Base-by-base conservation (phyloP, 495 filamentous ascomycete species). In the Penicillium lividum region DNA sequence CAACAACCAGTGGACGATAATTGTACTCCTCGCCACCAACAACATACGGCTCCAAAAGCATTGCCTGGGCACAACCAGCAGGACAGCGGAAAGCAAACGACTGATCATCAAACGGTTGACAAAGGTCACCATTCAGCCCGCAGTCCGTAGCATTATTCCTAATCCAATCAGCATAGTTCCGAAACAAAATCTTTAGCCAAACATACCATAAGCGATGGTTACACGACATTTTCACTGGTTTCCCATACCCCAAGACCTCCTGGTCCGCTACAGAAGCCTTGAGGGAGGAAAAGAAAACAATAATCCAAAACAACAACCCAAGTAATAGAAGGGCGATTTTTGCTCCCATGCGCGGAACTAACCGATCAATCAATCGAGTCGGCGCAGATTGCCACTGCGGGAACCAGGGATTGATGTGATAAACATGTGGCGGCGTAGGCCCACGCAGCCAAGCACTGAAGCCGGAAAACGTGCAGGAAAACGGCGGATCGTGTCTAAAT, bases 51-150 rank as follows among this genome's bases (percentile, higher is more conserved):
- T 92, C 90, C 31, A 89, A 76, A 3, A 91, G 80, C 47, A 80
- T 80, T 36, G 82, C 78, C 51, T 75, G 77, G 6, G 76, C 72
- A 65, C 90, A 94, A 60, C 82, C 83, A 3, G 87, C 83, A 13
- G 89, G 88, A 64, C 90, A 94, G 44, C 85, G 80, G 64, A 94
- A 94, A 4, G 88, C 81, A 56, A 89, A 87, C 0, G 77, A 80
- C 38, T 78, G 79, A 38, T 83, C 78, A 54, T 80, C 81, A 66
- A 93, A 94, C 0, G 90, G 90, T 13, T 83, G 82, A 68, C 90
- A 94, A 57, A 79, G 69, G 50, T 84, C 79, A 1, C 89, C 90
- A 66, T 93, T 79, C 13, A 92, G 58, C 2, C 89, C 90, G 63
- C 90, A 94, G 10, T 78, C 75, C 29, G 84, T 85, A 3, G 69